A percentile compares a stretch with the other conserved stretches of the same genome.
Conservation (phyloP, 768 basidiomycete genomes). For the Lentinula boryana region DNA sequence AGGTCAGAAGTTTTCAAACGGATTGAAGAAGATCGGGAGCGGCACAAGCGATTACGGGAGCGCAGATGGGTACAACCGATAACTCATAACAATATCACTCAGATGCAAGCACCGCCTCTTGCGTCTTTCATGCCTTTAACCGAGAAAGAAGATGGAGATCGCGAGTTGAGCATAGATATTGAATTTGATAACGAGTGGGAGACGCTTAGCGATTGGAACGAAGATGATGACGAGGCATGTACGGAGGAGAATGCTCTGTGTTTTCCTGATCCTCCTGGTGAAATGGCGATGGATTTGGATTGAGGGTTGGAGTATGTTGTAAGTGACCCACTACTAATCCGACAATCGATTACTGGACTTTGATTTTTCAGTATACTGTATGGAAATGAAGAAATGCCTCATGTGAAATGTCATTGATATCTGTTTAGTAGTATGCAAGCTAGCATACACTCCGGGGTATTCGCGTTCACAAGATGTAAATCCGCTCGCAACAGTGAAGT, state of each 20-base stretch:
- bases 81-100: slow-evolving; percentile 41
- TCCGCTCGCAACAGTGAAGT: no score
- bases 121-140: slow-evolving; percentile 58
- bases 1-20: slow-evolving; percentile 74
- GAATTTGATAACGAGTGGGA: slow-evolving; percentile 92
- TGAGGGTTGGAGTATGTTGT: not conserved
- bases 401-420: no score
- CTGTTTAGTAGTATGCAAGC: no score
- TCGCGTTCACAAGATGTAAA: no score
- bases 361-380: no score
- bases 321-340: no score
- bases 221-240: slow-evolving; percentile 77
- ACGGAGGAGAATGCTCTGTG: slow-evolving; percentile 67
- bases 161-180: slow-evolving; percentile 65
- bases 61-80: slow-evolving; percentile 87
- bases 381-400: no score
- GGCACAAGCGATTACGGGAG: slow-evolving; percentile 88
- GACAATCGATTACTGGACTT: no score
- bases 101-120: slow-evolving; percentile 35
- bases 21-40: slow-evolving; percentile 88
- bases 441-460: no score
- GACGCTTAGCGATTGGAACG: slow-evolving; percentile 86
- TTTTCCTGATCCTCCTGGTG: slow-evolving; percentile 35
- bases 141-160: slow-evolving; percentile 44
- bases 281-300: slow-evolving; percentile 4